These are phyloP conservation scores for Mariannaea elegans DNA, from an alignment of 2,329 filamentous ascomycete genomes.

Conservation along the genomic window DNA sequence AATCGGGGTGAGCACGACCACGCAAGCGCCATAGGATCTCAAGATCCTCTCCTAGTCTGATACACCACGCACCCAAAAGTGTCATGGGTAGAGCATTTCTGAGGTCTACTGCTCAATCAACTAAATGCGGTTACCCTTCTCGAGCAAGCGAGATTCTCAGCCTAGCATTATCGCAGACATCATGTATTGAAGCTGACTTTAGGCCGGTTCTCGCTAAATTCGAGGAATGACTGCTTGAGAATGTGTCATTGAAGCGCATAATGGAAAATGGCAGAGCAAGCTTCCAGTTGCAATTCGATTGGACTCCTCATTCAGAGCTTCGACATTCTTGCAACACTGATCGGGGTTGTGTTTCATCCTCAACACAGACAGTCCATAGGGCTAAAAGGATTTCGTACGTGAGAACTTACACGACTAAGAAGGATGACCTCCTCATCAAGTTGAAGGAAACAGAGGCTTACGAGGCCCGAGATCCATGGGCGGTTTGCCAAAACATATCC, in stretches of 20 bases:
- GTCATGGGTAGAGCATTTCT: not conserved
- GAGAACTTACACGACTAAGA: not conserved
- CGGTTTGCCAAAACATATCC: not conserved
- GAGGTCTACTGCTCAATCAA: not conserved
- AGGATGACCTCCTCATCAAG: not conserved
- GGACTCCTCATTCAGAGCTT: not conserved
- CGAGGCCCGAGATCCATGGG: not conserved
- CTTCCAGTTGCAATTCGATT: not conserved
- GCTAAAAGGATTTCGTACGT: not conserved
- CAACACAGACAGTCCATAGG: not conserved
- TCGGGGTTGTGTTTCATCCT: not conserved
- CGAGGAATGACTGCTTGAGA: not conserved
- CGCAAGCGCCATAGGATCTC: not conserved
- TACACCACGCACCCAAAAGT: not conserved
- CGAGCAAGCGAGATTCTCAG: no score
- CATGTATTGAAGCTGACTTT: no score
- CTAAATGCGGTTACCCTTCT: no score
- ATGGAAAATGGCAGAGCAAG: not conserved
- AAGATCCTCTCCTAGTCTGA: not conserved
- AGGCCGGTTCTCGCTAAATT: not conserved
- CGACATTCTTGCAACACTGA: not conserved
- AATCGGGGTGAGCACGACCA: not conserved
- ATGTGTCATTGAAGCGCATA: not conserved
- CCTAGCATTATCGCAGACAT: no score
- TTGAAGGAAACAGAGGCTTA: not conserved